These are phyloP conservation scores for Rossbeevera mucosa DNA, from an alignment of 768 basidiomycete genomes.

Conservation along the genomic window DNA sequence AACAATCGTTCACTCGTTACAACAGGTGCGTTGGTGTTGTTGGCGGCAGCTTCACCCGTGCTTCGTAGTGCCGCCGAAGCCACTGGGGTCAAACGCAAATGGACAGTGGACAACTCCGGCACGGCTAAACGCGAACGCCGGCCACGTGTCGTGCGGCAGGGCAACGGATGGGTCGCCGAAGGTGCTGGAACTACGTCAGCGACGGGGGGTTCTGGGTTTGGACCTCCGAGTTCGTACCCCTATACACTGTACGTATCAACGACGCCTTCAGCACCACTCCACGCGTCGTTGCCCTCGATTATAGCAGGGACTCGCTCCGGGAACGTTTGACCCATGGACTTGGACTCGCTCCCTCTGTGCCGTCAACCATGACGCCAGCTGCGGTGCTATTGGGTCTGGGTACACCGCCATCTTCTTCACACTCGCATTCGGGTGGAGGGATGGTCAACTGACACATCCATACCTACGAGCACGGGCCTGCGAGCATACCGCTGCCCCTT, in stretches of 20 bases:
- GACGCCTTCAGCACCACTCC: conserved; percentile 1
- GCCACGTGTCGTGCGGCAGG: conserved; percentile 54
- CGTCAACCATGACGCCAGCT: conserved; percentile 27
- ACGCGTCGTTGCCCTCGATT: background rate
- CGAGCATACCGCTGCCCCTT: conserved; percentile 17
- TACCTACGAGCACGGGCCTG: background rate
- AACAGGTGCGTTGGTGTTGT: conserved; percentile 83
- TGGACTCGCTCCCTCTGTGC: conserved; percentile 2
- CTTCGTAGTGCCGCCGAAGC: conserved; percentile 73
- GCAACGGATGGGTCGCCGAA: conserved; percentile 58
- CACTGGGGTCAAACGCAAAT: conserved; percentile 60
- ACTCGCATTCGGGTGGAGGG: conserved; percentile 1
- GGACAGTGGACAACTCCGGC: conserved; percentile 62
- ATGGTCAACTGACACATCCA: background rate
- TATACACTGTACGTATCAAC: conserved; percentile 31
- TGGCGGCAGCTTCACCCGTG: conserved; percentile 85
- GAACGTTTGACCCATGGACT: conserved; percentile 28
- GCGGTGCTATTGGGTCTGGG: conserved; percentile 24
- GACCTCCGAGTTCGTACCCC: conserved; percentile 24
- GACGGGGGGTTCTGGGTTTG: conserved; percentile 24
- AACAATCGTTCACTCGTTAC: background rate
- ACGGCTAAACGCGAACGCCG: conserved; percentile 34
- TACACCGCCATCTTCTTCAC: conserved; percentile 16
- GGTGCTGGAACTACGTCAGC: conserved; percentile 37
- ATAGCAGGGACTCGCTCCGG: conserved; percentile 17